Base-by-base conservation (phyloP, 2,329 filamentous ascomycete genomes). In the Penicillium sp. region DNA sequence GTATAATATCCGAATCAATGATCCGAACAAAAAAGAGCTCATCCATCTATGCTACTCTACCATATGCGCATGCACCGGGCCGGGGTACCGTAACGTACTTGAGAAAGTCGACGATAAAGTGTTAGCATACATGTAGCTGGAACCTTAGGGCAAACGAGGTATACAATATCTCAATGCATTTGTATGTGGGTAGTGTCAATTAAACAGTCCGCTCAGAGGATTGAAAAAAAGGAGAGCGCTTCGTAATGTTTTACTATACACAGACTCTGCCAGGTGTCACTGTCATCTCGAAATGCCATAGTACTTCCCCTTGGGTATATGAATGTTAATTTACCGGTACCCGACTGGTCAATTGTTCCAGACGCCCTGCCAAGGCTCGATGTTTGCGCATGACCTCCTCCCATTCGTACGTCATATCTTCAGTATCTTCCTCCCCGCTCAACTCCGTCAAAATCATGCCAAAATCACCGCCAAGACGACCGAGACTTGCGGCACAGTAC, bases 401-500 rank as follows among this genome's bases (percentile, higher is more conserved):
- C 92, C 92, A 97, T 73, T 96, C 75, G 33, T 68, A 71, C 28
- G 50, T 60, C 86, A 58, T 82, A 77, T 70, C 69, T n/a, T 51
- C 53, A 4, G 28, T 31, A 31, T 55, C 53, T 44, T 69, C 69
- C 67, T 78, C 64, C 63, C 72, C 67, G 33, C 78, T 78, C 10
- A 87, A 66, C 36, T 85, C 67, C 0, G 91, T 90, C 55, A 97
- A 81, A 61, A 97, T 84, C 78, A 96, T 84, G 53, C 92, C 88
- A 74, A 99, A 99, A 72, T 99, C 94, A 1, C 90, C 92, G 2
- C 94, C 94, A 0, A 97, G 77, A 44, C 94, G 83, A 0, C 93
- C 93, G 46, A 99, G 77, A 74, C 92, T 97, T 43, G 91, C 90
- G 0, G 93, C 92, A 66, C 91, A 96, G 74, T 97, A 97, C 9